Evolutionary conservation across 148 eudicot species (phyloP), one percentile per base, ranked within the genome.

Genomic region (Amaranthus palmeri): DNA sequence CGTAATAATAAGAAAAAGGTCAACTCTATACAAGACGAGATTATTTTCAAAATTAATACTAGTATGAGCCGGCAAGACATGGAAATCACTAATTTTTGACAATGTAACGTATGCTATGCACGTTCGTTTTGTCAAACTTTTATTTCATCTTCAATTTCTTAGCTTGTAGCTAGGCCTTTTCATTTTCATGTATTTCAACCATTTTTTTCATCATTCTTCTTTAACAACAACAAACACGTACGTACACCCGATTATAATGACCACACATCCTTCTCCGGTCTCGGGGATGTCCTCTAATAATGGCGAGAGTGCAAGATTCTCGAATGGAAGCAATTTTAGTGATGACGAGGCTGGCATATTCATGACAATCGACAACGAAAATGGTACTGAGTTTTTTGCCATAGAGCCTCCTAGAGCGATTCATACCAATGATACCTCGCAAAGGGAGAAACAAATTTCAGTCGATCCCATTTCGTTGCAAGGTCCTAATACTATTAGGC

Each of bases 401-500:
- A 54, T 82, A 7, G 81, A 87, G 49, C 81, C 76, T 8, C 81
- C 87, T 4, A 72, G 64, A 10, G 70, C 73, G 61, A 61, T 68
- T 50, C 71, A 51, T 56, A 78, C 76, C 0, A 74, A 43, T 10
- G 81, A 80, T 15, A 72, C 61, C 77, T 62, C 65, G 11, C 81
- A 79, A 59, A 77, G 74, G 36, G 96, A 90, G 83, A 88, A 76
- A 78, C 92, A 92, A 41, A 88, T 90, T n/a, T 88, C 88, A 0
- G 86, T 92, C 3, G 98, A 92, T 61, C 98, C 93, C 4, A 83
- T 88, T 57, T 92, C 97, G 3, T 67, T 92, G 55, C 84, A 76
- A 73, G 89, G 84, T 45, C 42, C 86, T 17, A 50, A 51, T 2
- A 72, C 52, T 0, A 57, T 83, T 8, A 67, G 81, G 65, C 81